phyloP scores from a whole-genome alignment of 2,329 filamentous ascomycete genomes.

The Cordyceps fumosorosea region DNA sequence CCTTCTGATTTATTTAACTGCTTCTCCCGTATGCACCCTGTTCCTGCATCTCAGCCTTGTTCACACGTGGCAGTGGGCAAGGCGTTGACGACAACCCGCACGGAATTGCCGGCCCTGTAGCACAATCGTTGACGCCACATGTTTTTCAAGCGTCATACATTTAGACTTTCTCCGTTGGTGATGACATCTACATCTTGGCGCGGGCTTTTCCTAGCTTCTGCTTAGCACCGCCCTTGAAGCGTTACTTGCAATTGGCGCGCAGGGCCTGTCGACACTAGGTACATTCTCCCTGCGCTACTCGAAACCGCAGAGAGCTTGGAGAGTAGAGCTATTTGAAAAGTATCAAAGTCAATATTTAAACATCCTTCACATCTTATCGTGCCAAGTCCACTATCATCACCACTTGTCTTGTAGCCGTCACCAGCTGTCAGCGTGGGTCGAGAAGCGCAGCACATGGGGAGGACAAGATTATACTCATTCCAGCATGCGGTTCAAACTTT shows the following conservation, averaged over 20 bases:
- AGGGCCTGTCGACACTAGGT: neutral
- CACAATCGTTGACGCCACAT: neutral
- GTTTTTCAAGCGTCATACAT: neutral
- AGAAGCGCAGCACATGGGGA: no score
- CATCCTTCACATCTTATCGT: neutral
- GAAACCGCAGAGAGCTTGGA: neutral
- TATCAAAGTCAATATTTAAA: neutral
- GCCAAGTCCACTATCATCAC: neutral
- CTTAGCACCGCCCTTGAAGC: neutral
- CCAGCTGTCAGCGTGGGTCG: neutral
- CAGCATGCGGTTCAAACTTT: no score
- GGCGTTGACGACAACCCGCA: neutral
- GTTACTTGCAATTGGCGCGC: neutral
- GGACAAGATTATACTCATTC: no score
- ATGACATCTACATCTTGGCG: neutral
- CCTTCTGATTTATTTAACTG: neutral
- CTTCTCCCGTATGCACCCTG: neutral
- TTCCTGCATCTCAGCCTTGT: neutral
- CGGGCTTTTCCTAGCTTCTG: neutral
- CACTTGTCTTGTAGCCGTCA: neutral
- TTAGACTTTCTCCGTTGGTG: neutral
- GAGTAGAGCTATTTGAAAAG: no score
- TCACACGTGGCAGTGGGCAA: conserved; percentile 1
- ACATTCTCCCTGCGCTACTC: neutral
- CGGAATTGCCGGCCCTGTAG: neutral